These are phyloP conservation scores for Daedaleopsis nitida DNA, from an alignment of 768 basidiomycete genomes.

Conservation along the genomic window DNA sequence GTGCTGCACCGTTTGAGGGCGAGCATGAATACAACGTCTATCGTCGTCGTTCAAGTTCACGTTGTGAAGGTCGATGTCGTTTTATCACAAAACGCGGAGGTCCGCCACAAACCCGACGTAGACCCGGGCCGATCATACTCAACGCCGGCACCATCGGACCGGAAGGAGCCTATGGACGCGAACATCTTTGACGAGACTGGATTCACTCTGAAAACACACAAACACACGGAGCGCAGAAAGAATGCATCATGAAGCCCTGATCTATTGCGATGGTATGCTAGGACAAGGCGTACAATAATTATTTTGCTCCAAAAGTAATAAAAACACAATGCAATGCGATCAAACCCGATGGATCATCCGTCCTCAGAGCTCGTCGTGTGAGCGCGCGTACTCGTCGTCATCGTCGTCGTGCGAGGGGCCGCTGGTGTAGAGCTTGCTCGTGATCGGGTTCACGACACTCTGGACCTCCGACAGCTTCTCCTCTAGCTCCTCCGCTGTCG, in stretches of 20 bases:
- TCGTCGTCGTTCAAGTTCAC: no score
- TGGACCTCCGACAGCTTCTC: conserved; percentile 83
- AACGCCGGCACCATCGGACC: no score
- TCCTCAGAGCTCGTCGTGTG: conserved; percentile 47
- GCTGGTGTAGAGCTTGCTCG: conserved; percentile 72
- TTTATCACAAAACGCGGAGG: no score
- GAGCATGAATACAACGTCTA: background rate
- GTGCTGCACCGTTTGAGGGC: background rate
- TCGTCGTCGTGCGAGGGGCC: conserved; percentile 36
- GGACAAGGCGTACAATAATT: conserved; percentile 20
- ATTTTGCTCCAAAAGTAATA: conserved; percentile 23
- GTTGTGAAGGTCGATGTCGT: no score
- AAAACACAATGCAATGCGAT: conserved; percentile 15
- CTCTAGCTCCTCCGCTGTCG: conserved; percentile 86
- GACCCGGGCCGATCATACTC: no score
- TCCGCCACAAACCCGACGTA: no score
- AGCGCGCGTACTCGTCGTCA: conserved; percentile 38
- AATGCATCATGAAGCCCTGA: conserved; percentile 17
- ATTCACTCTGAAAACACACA: background rate
- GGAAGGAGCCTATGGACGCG: no score
- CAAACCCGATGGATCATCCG: conserved; percentile 2
- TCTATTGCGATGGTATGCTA: conserved; percentile 23
- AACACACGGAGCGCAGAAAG: background rate
- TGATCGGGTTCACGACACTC: conserved; percentile 79
- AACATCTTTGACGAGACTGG: no score